Base-by-base conservation (phyloP, 75 land plant genomes). In the Pinus tabuliformis region DNA sequence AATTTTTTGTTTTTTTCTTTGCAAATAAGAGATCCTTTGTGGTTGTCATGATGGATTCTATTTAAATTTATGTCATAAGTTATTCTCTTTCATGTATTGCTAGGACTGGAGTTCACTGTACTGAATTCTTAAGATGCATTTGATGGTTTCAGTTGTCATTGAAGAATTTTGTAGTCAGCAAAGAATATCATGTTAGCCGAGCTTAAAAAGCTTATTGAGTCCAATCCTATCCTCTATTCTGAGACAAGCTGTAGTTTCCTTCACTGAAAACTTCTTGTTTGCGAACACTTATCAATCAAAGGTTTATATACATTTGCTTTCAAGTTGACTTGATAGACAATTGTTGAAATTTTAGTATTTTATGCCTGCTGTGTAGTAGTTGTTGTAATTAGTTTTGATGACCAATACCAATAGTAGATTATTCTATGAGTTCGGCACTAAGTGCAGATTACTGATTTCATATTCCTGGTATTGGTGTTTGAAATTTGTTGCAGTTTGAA, bases 191-290 rank as follows among this genome's bases (percentile, higher is more conserved):
- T 92, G 95, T 84, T 92, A 72, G 81, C 81, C 59, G 95, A 92
- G 81, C 78, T 92, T 2, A 92, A 92, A 73, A 90, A 92, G 63
- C 84, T 92, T 59, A 90, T 92, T 72, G 92, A 92, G 71, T 92
- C 95, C 33, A 90, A 92, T 76, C 95, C 26, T 26, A 26, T 26
- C 26, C 92, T 30, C 78, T 90, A 5, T 88, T 92, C 71, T 85
- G 95, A 21, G 93, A 92, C 72, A 92, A 92, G 76, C 82, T 92
- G 63, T 86, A 85, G 58, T 92, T 92, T 72, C 95, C 95, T 4
- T 61, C 59, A 57, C 77, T 92, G 62, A 92, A 88, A 79, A 87
- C 74, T 59, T 88, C 95, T 1, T 84, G 95, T 59, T 70, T 92
- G 26, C 75, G 92, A 16, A 90, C 95, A 57, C 86, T 92, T 16